Evolutionary conservation across 176 grass and related monocot species (phyloP), one percentile per base, ranked within the genome.

Genomic region (Panicum miliaceum): DNA sequence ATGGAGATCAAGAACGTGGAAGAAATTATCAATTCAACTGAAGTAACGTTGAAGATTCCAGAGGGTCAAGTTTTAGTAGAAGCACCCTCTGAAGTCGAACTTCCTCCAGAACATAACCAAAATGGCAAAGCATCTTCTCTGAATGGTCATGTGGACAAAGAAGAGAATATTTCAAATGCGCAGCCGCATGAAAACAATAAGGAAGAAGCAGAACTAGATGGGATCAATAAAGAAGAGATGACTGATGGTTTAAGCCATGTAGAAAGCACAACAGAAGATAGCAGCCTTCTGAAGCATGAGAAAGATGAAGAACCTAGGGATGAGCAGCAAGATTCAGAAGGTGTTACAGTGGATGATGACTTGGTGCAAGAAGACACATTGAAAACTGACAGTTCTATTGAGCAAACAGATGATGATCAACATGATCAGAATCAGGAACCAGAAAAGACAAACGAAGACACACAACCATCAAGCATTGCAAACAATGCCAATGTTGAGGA

Each of bases 21-120:
- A n/a, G 63, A 51, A 59, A 82, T 0, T 40, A 78, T 74, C 23
- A 59, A 61, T 67, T 79, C 84, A 83, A 68, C 47, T 83, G 67
- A 83, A 86, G 88, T 73, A 74, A 59, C 29, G n/a, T 80, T 80
- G 36, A 90, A 82, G 65, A 82, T 71, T 83, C 19, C 66, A 82
- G 88, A 86, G 84, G 84, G 79, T 42, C 47, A 83, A 73, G 59
- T 68, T 90, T 83, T 73, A 67, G 84, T 78, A 73, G 75, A 82
- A 58, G 48, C 73, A 90, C 73, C 84, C 84, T 75, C 84, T 59
- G 79, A 50, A 74, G 62, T 43, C 41, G 22, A 74, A 51, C 71
- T 68, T 83, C 80, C 46, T 83, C 12, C 29, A 83, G 80, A 86
- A 67, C 47, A 83, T 86, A 51, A 54, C 32, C 22, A 57, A 82